These are phyloP conservation scores for Eurotiales sp. DNA, from an alignment of 2,329 filamentous ascomycete species.

Conservation along the genomic window DNA sequence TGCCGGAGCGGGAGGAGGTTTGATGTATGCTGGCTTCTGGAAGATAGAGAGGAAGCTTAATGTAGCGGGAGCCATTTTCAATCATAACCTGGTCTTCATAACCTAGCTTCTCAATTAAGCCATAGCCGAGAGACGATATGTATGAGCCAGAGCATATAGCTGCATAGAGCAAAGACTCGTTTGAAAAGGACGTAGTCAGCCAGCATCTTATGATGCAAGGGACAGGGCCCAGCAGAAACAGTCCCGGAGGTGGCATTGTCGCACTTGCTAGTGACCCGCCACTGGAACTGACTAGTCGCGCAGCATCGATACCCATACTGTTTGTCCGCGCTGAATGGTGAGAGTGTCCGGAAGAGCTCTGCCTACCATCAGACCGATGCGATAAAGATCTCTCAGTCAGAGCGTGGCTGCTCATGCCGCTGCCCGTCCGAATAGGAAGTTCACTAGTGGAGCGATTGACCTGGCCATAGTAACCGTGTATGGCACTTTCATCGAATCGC, in stretches of 20 bases:
- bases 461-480: slow-evolving; percentile 86
- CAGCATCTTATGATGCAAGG: slow-evolving; percentile 95
- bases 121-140: slow-evolving; percentile 74
- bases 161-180: slow-evolving; percentile 83
- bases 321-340: slow-evolving; percentile 75
- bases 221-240: slow-evolving; percentile 82
- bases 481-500: slow-evolving; percentile 91
- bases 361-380: slow-evolving; percentile 91
- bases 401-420: slow-evolving; percentile 70
- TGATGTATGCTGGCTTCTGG: slow-evolving; percentile 80
- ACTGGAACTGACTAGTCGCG: slow-evolving; percentile 60
- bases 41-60: slow-evolving; percentile 80
- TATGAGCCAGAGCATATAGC: slow-evolving; percentile 90
- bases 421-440: slow-evolving; percentile 72
- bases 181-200: slow-evolving; percentile 86
- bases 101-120: slow-evolving; percentile 70
- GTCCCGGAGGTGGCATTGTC: slow-evolving; percentile 68
- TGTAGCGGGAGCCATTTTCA: slow-evolving; percentile 62
- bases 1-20: slow-evolving; percentile 67
- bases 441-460: slow-evolving; percentile 79
- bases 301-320: slow-evolving; percentile 76
- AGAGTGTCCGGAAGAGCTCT: slow-evolving; percentile 87
- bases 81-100: slow-evolving; percentile 64
- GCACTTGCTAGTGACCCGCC: slow-evolving; percentile 62
- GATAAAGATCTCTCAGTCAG: slow-evolving; percentile 90